A percentile compares a stretch with the other conserved stretches of the same genome.
Conservation (phyloP, 163 green algal genomes). For the Scenedesmus sp. region DNA sequence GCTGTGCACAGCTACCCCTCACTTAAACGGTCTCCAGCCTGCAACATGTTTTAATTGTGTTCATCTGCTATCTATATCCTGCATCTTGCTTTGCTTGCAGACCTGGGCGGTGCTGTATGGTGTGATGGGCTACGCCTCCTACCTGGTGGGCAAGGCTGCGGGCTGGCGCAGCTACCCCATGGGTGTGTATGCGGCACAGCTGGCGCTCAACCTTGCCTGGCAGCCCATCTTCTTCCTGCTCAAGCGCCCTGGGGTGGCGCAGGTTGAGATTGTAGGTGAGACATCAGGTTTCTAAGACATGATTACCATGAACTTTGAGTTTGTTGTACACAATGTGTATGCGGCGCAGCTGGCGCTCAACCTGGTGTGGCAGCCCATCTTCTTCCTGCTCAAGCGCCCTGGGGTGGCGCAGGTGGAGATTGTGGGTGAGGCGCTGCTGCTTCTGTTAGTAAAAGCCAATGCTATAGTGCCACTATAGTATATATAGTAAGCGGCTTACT, state of each 20-base stretch:
- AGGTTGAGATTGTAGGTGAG: conserved; percentile 44
- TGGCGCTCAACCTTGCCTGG: conserved; percentile 46
- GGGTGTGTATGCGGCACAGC: conserved; percentile 37
- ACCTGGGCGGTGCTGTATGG: conserved; percentile 46
- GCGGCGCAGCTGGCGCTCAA: conserved; percentile 40
- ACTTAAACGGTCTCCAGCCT: not conserved
- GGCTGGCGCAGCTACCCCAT: conserved; percentile 11
- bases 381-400: conserved; percentile 51
- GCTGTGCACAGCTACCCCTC: too few species aligned
- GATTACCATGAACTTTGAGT: not conserved
- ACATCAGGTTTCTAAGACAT: not conserved
- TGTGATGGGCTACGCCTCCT: conserved; percentile 43
- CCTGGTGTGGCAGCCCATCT: conserved; percentile 46
- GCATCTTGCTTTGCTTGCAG: not conserved
- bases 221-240: conserved; percentile 52
- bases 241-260: conserved; percentile 41
- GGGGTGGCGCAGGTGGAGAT: conserved; percentile 42
- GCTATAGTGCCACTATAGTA: too few species aligned
- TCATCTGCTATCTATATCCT: too few species aligned
- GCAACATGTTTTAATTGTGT: not conserved
- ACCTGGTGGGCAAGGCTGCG: conserved; percentile 30
- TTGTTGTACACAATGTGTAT: not conserved
- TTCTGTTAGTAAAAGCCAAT: too few species aligned
- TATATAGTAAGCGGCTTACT: not conserved
- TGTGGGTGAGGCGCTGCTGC: not conserved